These are phyloP conservation scores for Huiozyma naganishii DNA, from an alignment of 805 yeast genomes.

Conservation along the genomic window DNA sequence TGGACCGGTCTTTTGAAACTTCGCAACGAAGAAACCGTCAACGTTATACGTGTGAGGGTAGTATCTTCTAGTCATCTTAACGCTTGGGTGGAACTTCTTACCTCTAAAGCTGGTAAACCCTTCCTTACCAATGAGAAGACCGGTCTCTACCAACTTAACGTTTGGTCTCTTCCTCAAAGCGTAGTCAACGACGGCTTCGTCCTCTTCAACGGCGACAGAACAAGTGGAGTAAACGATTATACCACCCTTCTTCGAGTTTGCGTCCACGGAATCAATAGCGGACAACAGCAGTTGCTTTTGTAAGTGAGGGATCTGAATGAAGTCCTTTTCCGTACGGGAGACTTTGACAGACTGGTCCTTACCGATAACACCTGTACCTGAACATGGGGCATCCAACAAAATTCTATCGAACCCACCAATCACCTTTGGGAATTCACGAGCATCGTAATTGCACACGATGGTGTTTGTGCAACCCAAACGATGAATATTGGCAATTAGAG, in stretches of 20 bases:
- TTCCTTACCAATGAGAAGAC: conserved; percentile 86
- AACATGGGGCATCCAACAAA: conserved; percentile 95
- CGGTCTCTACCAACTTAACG: conserved; percentile 87
- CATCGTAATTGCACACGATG: conserved; percentile 94
- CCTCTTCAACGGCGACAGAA: conserved; percentile 96
- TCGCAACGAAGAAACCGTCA: conserved; percentile 97
- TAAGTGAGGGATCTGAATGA: conserved; percentile 89
- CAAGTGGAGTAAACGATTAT: conserved; percentile 94
- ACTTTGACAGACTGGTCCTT: conserved; percentile 93
- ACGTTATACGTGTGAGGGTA: conserved; percentile 98
- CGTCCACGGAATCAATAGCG: conserved; percentile 96
- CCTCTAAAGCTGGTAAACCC: conserved; percentile 94
- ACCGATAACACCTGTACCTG: conserved; percentile 98
- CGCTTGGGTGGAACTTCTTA: conserved; percentile 68
- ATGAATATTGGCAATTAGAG: conserved; percentile 93
- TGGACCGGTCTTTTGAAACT: conserved; percentile 82
- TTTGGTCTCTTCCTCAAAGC: conserved; percentile 94
- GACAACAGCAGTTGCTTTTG: conserved; percentile 88
- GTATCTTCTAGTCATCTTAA: conserved; percentile 82
- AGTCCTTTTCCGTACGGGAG: conserved; percentile 90
- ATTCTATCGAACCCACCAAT: conserved; percentile 97
- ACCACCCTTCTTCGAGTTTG: conserved; percentile 85
- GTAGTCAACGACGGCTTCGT: conserved; percentile 97
- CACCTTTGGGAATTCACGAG: conserved; percentile 95
- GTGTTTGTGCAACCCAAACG: conserved; percentile 95